Percentiles rank a stretch among this genome's conserved stretches.
Conservation (phyloP, 1,139 yeast genomes). For the Spathaspora sp. region DNA sequence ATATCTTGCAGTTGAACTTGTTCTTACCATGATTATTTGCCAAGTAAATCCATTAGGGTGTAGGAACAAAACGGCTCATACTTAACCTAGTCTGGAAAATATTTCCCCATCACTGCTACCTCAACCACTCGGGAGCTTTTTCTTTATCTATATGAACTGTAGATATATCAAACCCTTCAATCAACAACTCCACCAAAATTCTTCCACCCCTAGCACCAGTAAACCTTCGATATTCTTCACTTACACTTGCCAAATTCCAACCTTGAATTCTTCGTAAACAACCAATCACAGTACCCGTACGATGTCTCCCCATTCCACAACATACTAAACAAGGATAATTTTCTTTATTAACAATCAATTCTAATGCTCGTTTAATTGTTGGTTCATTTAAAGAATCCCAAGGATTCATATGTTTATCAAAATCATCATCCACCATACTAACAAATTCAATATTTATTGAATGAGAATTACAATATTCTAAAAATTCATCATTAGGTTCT, state of each 20-base stretch:
- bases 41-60: no score
- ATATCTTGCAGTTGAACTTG: no score
- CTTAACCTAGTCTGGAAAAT: no score
- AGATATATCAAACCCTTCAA: constrained; percentile 75
- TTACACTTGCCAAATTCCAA: constrained; percentile 92
- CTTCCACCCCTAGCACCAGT: constrained; percentile 93
- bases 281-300: constrained; percentile 95
- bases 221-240: constrained; percentile 91
- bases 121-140: constrained; percentile 16
- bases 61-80: no score
- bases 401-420: constrained; percentile 47
- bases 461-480: constrained; percentile 75
- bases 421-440: constrained; percentile 56
- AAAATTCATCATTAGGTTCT: constrained; percentile 86
- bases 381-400: constrained; percentile 96
- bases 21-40: no score
- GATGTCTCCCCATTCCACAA: constrained; percentile 97
- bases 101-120: no score
- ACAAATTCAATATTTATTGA: constrained; percentile 64
- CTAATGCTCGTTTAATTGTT: constrained; percentile 76
- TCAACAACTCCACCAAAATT: constrained; percentile 82
- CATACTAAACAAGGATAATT: constrained; percentile 86
- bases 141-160: constrained; percentile 46
- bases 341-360: constrained; percentile 66
- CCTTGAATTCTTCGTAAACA: constrained; percentile 88